phyloP scores from a whole-genome alignment of 1,284 basidiomycete species.

The Pyrrhoderma noxium region DNA sequence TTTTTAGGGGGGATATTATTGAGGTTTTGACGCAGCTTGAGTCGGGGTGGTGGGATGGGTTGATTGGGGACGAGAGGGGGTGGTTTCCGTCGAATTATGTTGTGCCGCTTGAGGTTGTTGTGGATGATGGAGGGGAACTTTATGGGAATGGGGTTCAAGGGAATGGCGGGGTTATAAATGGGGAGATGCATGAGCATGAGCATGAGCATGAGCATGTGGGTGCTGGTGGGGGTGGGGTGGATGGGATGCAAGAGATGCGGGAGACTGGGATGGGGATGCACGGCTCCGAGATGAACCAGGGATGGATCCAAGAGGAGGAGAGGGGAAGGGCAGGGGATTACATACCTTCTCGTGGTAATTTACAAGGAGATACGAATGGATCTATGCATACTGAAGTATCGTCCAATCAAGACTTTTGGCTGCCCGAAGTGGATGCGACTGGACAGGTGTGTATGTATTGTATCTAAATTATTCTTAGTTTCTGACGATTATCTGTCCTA shows the following conservation, averaged over 20 bases:
- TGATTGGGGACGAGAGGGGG: conserved; percentile 82
- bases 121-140: conserved; percentile 51
- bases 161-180: too few species aligned
- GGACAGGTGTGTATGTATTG: conserved; percentile 47
- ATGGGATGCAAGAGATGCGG: conserved; percentile 45
- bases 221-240: conserved; percentile 26
- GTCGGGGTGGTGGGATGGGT: conserved; percentile 98
- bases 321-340: too few species aligned
- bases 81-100: conserved; percentile 99
- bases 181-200: too few species aligned
- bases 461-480: too few species aligned
- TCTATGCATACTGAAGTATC: conserved; percentile 21
- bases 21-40: conserved; percentile 89
- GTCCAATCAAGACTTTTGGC: conserved; percentile 64
- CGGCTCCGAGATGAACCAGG: conserved; percentile 34
- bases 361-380: conserved; percentile 25
- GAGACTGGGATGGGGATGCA: conserved; percentile 24
- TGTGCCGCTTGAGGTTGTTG: conserved; percentile 68
- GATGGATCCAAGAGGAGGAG: conserved; percentile 39
- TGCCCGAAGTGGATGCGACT: conserved; percentile 64
- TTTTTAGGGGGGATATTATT: conserved; percentile 83
- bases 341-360: conserved; percentile 22
- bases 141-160: too few species aligned
- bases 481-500: background rate
- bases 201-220: too few species aligned